Evolutionary conservation across 148 eudicot species (phyloP).

Genomic region (Silene latifolia): DNA sequence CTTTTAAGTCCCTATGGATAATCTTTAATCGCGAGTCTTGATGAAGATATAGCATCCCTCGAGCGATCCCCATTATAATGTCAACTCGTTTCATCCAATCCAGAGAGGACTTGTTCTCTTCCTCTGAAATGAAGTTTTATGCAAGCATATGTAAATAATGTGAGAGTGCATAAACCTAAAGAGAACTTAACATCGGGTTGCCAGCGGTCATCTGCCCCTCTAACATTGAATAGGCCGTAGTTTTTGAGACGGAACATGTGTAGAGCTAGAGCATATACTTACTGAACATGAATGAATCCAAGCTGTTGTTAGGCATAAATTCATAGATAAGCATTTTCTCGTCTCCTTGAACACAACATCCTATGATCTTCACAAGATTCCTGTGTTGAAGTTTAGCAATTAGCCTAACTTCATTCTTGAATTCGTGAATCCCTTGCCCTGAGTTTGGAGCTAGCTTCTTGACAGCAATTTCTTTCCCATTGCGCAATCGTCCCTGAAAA

Average conservation of each 20-base stretch:
- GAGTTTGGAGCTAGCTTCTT: conserved; percentile 49
- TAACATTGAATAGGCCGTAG: no score
- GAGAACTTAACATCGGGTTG: no score
- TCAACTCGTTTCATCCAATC: conserved; percentile 47
- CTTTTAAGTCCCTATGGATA: conserved; percentile 60
- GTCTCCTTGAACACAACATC: conserved; percentile 43
- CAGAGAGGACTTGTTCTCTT: conserved; percentile 27
- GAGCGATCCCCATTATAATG: conserved; percentile 47
- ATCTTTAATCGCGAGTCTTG: conserved; percentile 56
- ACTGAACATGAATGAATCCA: conserved; percentile 56
- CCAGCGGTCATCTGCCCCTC: no score
- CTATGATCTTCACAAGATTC: conserved; percentile 52
- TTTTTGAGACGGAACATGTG: no score
- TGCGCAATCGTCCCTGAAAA: conserved; percentile 32
- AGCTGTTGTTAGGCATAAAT: conserved; percentile 53
- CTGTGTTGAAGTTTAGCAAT: conserved; percentile 60
- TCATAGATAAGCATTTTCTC: conserved; percentile 59
- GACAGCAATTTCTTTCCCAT: conserved; percentile 54
- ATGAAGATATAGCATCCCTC: conserved; percentile 64
- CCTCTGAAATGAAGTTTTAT: conserved; percentile 27
- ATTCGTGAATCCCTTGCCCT: conserved; percentile 55
- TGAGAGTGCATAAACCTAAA: no score
- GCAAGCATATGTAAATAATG: neutral
- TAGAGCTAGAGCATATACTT: conserved; percentile 1
- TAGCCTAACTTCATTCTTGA: conserved; percentile 54